phyloP scores from a whole-genome alignment of 2,329 filamentous ascomycete species.

The Salinomyces thailandicus region DNA sequence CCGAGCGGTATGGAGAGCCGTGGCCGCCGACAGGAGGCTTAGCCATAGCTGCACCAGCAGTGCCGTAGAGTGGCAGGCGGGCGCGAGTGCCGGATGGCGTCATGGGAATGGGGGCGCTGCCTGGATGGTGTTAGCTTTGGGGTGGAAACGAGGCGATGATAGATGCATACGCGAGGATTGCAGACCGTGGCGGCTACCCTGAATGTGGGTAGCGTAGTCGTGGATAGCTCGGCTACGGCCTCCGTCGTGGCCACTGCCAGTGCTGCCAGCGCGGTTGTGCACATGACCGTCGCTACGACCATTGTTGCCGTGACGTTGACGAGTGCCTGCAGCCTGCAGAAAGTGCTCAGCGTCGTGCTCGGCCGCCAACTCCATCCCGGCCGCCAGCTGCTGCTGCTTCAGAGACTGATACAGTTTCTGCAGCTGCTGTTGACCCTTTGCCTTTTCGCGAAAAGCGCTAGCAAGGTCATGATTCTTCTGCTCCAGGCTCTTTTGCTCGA shows the following conservation, averaged over 20 bases:
- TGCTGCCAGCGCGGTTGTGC: slow-evolving; percentile 11
- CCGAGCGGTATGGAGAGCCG: slow-evolving; percentile 25
- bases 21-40: slow-evolving; percentile 11
- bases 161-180: slow-evolving; percentile 9
- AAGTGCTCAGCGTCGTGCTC: slow-evolving; percentile 42
- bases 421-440: slow-evolving; percentile 54
- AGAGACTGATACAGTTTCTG: slow-evolving; percentile 51
- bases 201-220: slow-evolving; percentile 7
- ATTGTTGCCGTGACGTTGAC: background rate
- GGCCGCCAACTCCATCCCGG: slow-evolving; percentile 45
- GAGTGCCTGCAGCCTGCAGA: slow-evolving; percentile 24
- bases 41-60: slow-evolving; percentile 11
- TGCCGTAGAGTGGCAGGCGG: slow-evolving; percentile 22
- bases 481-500: slow-evolving; percentile 53
- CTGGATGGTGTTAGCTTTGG: slow-evolving; percentile 7
- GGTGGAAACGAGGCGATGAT: background rate
- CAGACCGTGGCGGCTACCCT: slow-evolving; percentile 9
- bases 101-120: slow-evolving; percentile 13
- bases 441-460: slow-evolving; percentile 59
- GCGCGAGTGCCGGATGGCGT: slow-evolving; percentile 23
- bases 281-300: slow-evolving; percentile 3
- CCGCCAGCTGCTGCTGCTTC: slow-evolving; percentile 45
- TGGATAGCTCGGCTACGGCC: slow-evolving; percentile 8
- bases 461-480: slow-evolving; percentile 63
- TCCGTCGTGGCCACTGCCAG: slow-evolving; percentile 13